A percentile compares a stretch with the other conserved stretches of the same genome.
phyloP scores from a whole-genome alignment of 129 eudicot species.

The Escallonia herrerae region DNA sequence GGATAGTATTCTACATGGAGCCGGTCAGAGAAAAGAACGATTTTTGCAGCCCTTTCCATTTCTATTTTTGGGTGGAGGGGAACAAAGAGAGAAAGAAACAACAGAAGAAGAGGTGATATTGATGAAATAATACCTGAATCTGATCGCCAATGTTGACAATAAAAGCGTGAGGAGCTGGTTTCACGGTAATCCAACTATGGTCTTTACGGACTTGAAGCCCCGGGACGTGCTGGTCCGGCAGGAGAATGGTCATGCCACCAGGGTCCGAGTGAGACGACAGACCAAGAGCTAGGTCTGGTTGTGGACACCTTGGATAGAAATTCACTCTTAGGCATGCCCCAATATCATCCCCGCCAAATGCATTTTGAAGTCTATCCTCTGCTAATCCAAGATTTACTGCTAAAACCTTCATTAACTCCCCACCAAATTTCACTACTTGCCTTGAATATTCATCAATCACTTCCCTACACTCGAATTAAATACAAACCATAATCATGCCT shows the following conservation, averaged over 20 bases:
- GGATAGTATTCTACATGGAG: not conserved
- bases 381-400: constrained; percentile 54
- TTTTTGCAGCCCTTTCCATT: no score
- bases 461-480: constrained; percentile 31
- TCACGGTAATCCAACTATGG: constrained; percentile 63
- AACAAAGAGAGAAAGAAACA: no score
- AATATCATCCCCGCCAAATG: constrained; percentile 61
- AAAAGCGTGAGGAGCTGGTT: constrained; percentile 72
- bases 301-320: constrained; percentile 85
- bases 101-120: no score
- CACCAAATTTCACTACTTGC: constrained; percentile 54
- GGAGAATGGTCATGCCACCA: constrained; percentile 77
- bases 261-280: constrained; percentile 88
- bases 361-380: constrained; percentile 50
- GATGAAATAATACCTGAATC: constrained; percentile 47
- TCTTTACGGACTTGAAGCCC: constrained; percentile 71
- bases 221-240: constrained; percentile 67
- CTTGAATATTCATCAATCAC: constrained; percentile 56
- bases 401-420: constrained; percentile 38
- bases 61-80: no score
- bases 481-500: no score
- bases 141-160: constrained; percentile 90
- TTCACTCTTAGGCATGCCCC: constrained; percentile 84
- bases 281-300: constrained; percentile 79
- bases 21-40: no score